Evolutionary conservation across 805 yeast genomes (phyloP).

Genomic region (Suhomyces canberraensis): DNA sequence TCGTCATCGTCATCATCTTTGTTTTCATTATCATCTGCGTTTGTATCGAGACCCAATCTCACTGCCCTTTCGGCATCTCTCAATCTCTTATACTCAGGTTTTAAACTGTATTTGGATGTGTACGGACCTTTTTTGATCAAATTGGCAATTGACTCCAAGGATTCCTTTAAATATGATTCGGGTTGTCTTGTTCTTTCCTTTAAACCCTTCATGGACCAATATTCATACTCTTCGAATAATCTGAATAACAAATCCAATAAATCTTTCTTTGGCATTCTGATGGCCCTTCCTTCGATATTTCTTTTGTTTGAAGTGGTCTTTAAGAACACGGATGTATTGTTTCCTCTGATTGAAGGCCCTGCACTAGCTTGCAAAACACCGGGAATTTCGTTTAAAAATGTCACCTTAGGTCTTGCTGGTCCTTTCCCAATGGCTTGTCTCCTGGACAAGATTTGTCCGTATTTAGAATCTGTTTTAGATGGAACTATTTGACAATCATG

Average conservation of each 20-base stretch:
- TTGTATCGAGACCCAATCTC: conserved; percentile 49
- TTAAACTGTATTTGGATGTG: conserved; percentile 84
- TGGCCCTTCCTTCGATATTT: conserved; percentile 77
- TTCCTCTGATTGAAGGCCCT: conserved; percentile 73
- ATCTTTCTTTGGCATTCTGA: conserved; percentile 90
- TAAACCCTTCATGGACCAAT: conserved; percentile 93
- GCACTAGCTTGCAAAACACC: conserved; percentile 87
- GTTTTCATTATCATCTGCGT: conserved; percentile 38
- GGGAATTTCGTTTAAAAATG: conserved; percentile 72
- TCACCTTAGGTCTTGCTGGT: conserved; percentile 59
- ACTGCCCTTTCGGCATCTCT: conserved; percentile 75
- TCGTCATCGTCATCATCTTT: conserved; percentile 63
- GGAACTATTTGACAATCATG: conserved; percentile 93
- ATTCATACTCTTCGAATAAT: conserved; percentile 90
- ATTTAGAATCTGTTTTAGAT: conserved; percentile 66
- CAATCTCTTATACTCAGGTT: conserved; percentile 83
- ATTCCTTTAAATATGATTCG: conserved; percentile 86
- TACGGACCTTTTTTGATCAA: conserved; percentile 94
- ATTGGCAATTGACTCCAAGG: conserved; percentile 83
- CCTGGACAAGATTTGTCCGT: conserved; percentile 54
- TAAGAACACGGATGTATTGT: conserved; percentile 68
- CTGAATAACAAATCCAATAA: conserved; percentile 83
- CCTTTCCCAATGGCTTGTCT: conserved; percentile 49
- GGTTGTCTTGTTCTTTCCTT: conserved; percentile 95
- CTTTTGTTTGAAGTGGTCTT: conserved; percentile 35